Percentiles rank a stretch among this genome's conserved stretches.
Conservation (phyloP, 108 stramenopile genomes). For the Skeletonema costatum region DNA sequence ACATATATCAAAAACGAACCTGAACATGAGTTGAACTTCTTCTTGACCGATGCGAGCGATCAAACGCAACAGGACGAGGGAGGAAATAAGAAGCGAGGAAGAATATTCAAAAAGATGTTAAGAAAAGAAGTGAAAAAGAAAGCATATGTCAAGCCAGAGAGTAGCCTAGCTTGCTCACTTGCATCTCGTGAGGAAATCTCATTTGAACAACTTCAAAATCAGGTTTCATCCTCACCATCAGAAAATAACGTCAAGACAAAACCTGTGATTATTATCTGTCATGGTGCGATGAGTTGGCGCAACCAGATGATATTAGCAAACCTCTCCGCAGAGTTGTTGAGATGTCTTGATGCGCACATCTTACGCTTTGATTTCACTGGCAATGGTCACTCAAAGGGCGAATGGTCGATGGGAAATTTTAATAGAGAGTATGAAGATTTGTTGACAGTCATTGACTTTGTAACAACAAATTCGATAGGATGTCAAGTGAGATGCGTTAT, state of each 20-base stretch:
- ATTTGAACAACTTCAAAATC: not conserved
- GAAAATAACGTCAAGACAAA: conserved; percentile 7
- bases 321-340: conserved; percentile 28
- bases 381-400: conserved; percentile 45
- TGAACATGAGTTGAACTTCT: not conserved
- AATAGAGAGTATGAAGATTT: conserved; percentile 28
- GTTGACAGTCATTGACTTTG: conserved; percentile 25
- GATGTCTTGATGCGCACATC: conserved; percentile 19
- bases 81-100: not conserved
- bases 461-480: conserved; percentile 12
- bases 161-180: not conserved
- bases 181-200: not conserved
- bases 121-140: not conserved
- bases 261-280: conserved; percentile 46
- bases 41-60: not conserved
- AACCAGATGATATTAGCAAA: conserved; percentile 47
- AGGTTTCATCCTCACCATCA: not conserved
- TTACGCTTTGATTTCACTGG: conserved; percentile 54
- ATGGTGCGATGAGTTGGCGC: conserved; percentile 45
- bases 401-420: conserved; percentile 20
- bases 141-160: not conserved
- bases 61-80: not conserved
- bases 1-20: conserved; percentile 1
- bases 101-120: not conserved
- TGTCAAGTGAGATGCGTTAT: conserved; percentile 35